Evolutionary conservation across 2,329 filamentous ascomycete species (phyloP).

Genomic region (Calonectria crousiana): DNA sequence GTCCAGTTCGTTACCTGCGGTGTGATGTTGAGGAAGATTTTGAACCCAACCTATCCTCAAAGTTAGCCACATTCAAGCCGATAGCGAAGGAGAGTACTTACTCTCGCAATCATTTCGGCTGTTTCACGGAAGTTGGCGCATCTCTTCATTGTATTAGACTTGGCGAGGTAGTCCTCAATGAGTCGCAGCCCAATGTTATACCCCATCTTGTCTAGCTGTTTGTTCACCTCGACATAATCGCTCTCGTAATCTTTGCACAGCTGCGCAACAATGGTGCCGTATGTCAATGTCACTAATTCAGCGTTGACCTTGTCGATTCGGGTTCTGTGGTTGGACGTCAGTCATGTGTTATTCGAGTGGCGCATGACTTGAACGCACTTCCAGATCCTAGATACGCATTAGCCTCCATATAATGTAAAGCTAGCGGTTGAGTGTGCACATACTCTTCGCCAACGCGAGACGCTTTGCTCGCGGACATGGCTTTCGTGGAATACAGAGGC

Average conservation of each 20-base stretch:
- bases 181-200: slow-evolving; percentile 97
- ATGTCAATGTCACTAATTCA: slow-evolving; percentile 96
- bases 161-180: slow-evolving; percentile 98
- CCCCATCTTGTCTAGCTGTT: slow-evolving; percentile 98
- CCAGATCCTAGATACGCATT: slow-evolving; percentile 78
- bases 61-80: slow-evolving; percentile 28
- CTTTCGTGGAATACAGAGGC: slow-evolving; percentile 19
- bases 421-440: slow-evolving; percentile 44
- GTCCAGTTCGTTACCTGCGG: slow-evolving; percentile 96
- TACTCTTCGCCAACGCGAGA: slow-evolving; percentile 73
- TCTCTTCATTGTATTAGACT: slow-evolving; percentile 88
- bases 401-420: slow-evolving; percentile 33
- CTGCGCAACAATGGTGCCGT: slow-evolving; percentile 96
- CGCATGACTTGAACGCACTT: slow-evolving; percentile 73
- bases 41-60: slow-evolving; percentile 85
- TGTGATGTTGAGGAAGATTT: slow-evolving; percentile 98
- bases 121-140: slow-evolving; percentile 96
- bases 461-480: slow-evolving; percentile 72
- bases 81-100: slow-evolving; percentile 50
- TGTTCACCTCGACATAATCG: slow-evolving; percentile 96
- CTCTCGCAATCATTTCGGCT: slow-evolving; percentile 95
- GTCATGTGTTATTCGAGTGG: background rate
- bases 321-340: slow-evolving; percentile 69
- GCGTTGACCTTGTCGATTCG: slow-evolving; percentile 98
- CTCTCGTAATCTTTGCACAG: slow-evolving; percentile 96